phyloP scores from a whole-genome alignment of 208 protist genomes.

The Wallacemonas sp. region DNA sequence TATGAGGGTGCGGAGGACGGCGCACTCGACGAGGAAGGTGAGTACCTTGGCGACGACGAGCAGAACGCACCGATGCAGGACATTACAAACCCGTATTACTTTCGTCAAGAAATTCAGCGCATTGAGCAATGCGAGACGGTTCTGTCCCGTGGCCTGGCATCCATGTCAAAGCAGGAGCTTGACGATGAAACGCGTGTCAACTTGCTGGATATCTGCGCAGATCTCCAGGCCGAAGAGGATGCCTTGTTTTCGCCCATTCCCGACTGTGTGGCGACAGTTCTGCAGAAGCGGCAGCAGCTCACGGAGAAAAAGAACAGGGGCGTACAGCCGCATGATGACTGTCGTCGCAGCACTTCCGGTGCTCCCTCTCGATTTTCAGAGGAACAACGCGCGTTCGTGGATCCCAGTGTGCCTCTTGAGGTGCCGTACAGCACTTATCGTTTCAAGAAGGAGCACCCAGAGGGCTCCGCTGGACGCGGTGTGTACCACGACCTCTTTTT shows the following conservation, averaged over 20 bases:
- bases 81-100: slow-evolving; percentile 19
- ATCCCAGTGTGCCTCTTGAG: slow-evolving; percentile 59
- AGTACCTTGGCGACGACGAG: not conserved
- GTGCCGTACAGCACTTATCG: slow-evolving; percentile 50
- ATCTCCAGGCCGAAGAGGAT: slow-evolving; percentile 62
- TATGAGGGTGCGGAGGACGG: slow-evolving; percentile 1
- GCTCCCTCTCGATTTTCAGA: slow-evolving; percentile 14
- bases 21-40: not conserved
- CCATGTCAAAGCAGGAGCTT: slow-evolving; percentile 21
- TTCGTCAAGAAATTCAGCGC: slow-evolving; percentile 32
- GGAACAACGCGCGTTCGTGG: slow-evolving; percentile 55
- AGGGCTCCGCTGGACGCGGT: slow-evolving; percentile 21
- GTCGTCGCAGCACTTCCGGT: not conserved
- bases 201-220: slow-evolving; percentile 36
- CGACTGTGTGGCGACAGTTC: slow-evolving; percentile 27
- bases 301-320: slow-evolving; percentile 13
- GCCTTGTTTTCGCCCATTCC: slow-evolving; percentile 68
- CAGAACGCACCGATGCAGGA: not conserved
- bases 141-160: slow-evolving; percentile 44
- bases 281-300: slow-evolving; percentile 8
- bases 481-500: slow-evolving; percentile 80
- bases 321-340: slow-evolving; percentile 14
- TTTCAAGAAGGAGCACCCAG: slow-evolving; percentile 28
- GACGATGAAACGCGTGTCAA: slow-evolving; percentile 32
- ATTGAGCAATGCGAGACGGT: slow-evolving; percentile 44